A percentile compares a stretch with the other conserved stretches of the same genome.
Evolutionary conservation across 345 rosid species (phyloP).

Genomic region (Laguncularia racemosa): DNA sequence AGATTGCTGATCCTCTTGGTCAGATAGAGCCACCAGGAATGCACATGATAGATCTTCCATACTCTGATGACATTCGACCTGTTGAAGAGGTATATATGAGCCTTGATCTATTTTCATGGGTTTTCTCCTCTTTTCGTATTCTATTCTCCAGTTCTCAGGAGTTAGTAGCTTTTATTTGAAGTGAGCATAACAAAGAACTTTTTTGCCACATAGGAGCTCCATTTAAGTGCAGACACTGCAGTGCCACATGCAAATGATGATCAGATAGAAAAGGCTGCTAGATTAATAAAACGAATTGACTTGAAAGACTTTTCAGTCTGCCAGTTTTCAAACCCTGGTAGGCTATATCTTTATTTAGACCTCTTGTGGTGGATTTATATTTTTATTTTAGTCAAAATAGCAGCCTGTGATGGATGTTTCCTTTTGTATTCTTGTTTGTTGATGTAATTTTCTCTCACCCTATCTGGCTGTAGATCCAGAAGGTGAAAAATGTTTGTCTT

Average conservation of each 20-base stretch:
- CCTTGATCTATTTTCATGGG: constrained; percentile 9
- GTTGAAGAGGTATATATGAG: constrained; percentile 60
- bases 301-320: constrained; percentile 68
- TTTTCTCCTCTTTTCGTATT: constrained; percentile 4
- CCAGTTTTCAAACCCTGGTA: constrained; percentile 87
- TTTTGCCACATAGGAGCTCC: constrained; percentile 32
- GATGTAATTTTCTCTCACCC: no score
- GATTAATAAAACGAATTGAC: constrained; percentile 67
- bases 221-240: constrained; percentile 27
- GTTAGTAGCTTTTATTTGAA: background rate
- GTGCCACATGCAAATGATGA: constrained; percentile 68
- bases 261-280: constrained; percentile 63
- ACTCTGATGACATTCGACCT: constrained; percentile 76
- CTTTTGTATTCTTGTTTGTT: no score
- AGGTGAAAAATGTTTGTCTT: no score
- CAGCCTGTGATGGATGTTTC: no score
- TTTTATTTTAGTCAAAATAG: background rate
- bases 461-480: no score
- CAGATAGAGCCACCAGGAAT: constrained; percentile 96
- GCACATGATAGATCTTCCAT: constrained; percentile 94
- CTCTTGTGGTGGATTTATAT: background rate
- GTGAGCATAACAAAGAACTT: background rate
- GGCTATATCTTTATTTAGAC: constrained; percentile 5
- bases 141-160: background rate
- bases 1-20: constrained; percentile 55